Evolutionary conservation across 2,329 filamentous ascomycete genomes (phyloP).

Genomic region (Aquanectria penicillioides): DNA sequence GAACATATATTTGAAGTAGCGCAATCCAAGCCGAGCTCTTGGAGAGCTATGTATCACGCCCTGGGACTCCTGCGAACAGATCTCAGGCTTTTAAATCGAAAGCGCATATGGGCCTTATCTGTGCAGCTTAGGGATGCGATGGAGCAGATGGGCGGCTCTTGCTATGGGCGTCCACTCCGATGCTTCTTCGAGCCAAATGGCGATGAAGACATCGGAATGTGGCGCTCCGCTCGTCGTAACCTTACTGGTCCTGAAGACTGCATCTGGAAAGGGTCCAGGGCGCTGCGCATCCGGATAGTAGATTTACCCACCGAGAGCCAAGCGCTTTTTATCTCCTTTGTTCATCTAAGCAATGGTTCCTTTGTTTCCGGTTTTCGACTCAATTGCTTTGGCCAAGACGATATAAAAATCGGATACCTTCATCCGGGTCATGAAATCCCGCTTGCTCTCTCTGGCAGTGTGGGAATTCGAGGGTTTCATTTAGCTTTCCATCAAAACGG

Average conservation of each 20-base stretch:
- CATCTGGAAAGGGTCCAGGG: neutral
- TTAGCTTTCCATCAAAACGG: constrained; percentile 12
- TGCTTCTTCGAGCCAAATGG: constrained; percentile 2
- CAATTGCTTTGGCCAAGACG: neutral
- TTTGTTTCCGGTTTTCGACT: constrained; percentile 23
- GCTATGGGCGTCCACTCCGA: neutral
- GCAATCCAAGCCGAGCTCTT: constrained; percentile 12
- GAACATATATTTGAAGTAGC: constrained; percentile 18
- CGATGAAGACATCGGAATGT: neutral
- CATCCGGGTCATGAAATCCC: constrained; percentile 6
- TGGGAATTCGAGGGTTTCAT: constrained; percentile 14
- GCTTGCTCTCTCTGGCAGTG: neutral
- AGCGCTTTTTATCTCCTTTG: constrained; percentile 20
- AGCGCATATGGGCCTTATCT: constrained; percentile 16
- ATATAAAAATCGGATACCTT: constrained; percentile 17
- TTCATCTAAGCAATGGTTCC: neutral
- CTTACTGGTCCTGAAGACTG: neutral
- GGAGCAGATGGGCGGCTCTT: neutral
- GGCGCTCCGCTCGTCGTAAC: constrained; percentile 12
- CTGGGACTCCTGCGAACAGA: neutral
- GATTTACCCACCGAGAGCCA: neutral
- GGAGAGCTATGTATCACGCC: constrained; percentile 10
- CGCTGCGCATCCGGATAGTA: neutral
- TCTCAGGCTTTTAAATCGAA: constrained; percentile 7
- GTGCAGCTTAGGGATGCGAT: constrained; percentile 4